These are phyloP conservation scores for Plasmopara halstedii DNA, from an alignment of 352 stramenopile genomes.

Conservation along the genomic window DNA sequence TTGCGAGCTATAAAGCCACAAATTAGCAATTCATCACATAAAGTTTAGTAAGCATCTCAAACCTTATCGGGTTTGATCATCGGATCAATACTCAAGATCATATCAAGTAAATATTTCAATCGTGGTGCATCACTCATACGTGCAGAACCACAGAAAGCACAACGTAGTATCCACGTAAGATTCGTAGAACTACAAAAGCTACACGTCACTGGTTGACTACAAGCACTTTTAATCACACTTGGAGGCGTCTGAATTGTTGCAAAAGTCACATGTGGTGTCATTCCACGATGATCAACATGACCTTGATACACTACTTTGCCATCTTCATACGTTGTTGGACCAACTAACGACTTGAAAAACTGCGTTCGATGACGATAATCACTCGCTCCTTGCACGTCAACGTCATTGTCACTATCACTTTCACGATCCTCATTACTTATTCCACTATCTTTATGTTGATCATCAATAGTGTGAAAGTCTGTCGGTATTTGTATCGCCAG, in stretches of 20 bases:
- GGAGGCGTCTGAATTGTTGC: constrained; percentile 40
- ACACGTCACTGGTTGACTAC: constrained; percentile 29
- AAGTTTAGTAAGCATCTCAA: neutral
- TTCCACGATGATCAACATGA: constrained; percentile 40
- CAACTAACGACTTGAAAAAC: constrained; percentile 19
- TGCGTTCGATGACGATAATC: constrained; percentile 16
- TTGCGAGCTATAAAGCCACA: constrained; percentile 34
- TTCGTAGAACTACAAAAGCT: constrained; percentile 72
- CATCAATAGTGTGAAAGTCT: too few species aligned
- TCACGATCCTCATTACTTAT: neutral
- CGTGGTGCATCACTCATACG: constrained; percentile 66
- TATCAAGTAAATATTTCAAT: constrained; percentile 73
- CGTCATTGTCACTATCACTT: constrained; percentile 12
- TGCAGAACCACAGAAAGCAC: constrained; percentile 59
- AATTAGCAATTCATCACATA: neutral
- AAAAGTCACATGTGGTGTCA: constrained; percentile 63
- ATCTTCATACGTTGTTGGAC: constrained; percentile 35
- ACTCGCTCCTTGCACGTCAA: constrained; percentile 8
- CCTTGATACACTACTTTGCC: constrained; percentile 35
- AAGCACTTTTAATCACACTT: constrained; percentile 42
- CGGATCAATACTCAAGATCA: constrained; percentile 66
- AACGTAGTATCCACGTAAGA: constrained; percentile 53
- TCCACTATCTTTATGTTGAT: constrained; percentile 1
- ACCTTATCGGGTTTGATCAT: constrained; percentile 48
- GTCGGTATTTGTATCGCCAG: too few species aligned